Evolutionary conservation across 345 rosid species (phyloP), one percentile per base, ranked within the genome.

Genomic region (Salix dunnii): DNA sequence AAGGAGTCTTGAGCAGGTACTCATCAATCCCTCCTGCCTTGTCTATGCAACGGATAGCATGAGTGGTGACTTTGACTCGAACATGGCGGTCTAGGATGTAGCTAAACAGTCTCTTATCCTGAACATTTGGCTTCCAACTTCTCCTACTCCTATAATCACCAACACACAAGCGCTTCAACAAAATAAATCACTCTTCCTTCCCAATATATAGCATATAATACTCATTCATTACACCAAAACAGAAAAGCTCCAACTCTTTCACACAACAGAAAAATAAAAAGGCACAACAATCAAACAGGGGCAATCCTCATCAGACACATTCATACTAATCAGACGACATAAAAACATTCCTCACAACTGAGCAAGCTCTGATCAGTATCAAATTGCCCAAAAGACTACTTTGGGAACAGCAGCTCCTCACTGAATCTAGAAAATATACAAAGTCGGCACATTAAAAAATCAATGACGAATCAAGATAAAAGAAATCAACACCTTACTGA

Each of bases 11-110:
- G 36, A 96, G 88, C 76, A 96, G 81, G 83, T 96, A 96, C 87
- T 96, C 99, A 58, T 96, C 99, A n/a, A 93, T 87, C 27, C 99
- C 99, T 64, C 97, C 99, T 60, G 91, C 98, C 85, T 93, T 96
- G 86, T 96, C 99, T 23, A 96, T 90, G 93, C 97, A 96, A 46
- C 99, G 98, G 18, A 93, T 89, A 35, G 99, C 97, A 55, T 96
- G 97, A 17, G 89, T 92, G 0, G 99, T 93, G 63, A 96, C 94
- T 83, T 96, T 92, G n/a, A 93, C 89, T 74, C 89, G 89, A 77
- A 96, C 90, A 76, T 96, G 98, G 2, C 95, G 96, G 77, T 93
- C 97, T 18, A 91, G 81, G 77, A 93, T 89, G 86, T 92, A 96
- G 82, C 98, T 96, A 77, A 96, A 96, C 70, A 96, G 87, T 71